Percentiles rank a stretch among this genome's conserved stretches.
These are phyloP conservation scores for Phytophthora sansomeana DNA, from an alignment of 352 stramenopile species.

Conservation along the genomic window DNA sequence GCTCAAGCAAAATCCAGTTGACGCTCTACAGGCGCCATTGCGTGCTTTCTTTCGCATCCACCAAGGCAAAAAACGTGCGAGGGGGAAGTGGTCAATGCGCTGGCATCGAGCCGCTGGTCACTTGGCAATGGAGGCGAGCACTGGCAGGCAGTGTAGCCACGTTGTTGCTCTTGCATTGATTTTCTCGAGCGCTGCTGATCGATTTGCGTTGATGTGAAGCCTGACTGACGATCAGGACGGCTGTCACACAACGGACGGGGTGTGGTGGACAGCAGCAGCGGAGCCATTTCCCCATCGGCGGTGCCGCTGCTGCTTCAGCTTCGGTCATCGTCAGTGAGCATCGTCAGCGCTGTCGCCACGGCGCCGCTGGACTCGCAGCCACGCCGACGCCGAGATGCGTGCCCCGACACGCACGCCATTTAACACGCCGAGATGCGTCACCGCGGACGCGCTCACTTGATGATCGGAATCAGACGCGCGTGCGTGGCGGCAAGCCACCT, in stretches of 20 bases:
- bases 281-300: constrained; percentile 10
- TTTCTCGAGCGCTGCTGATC: constrained; percentile 17
- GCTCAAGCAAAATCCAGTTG: constrained; percentile 23
- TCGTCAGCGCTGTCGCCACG: not conserved
- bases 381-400: too few relatives aligned
- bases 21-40: not conserved
- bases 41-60: constrained; percentile 34
- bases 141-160: constrained; percentile 1
- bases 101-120: constrained; percentile 6
- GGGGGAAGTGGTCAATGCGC: constrained; percentile 10
- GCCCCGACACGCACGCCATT: constrained; percentile 26
- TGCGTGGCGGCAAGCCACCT: constrained; percentile 14
- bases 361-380: constrained; percentile 12
- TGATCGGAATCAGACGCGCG: constrained; percentile 20
- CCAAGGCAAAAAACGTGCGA: constrained; percentile 16
- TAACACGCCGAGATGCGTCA: constrained; percentile 13
- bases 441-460: constrained; percentile 12
- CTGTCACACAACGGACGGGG: not conserved
- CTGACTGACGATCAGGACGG: constrained; percentile 28
- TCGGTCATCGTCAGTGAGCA: not conserved
- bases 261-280: constrained; percentile 27
- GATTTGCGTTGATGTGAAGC: constrained; percentile 34
- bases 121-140: not conserved
- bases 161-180: constrained; percentile 12
- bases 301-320: constrained; percentile 24